Conservation (phyloP, 768 basidiomycete genomes). For the Russula olivacea region DNA sequence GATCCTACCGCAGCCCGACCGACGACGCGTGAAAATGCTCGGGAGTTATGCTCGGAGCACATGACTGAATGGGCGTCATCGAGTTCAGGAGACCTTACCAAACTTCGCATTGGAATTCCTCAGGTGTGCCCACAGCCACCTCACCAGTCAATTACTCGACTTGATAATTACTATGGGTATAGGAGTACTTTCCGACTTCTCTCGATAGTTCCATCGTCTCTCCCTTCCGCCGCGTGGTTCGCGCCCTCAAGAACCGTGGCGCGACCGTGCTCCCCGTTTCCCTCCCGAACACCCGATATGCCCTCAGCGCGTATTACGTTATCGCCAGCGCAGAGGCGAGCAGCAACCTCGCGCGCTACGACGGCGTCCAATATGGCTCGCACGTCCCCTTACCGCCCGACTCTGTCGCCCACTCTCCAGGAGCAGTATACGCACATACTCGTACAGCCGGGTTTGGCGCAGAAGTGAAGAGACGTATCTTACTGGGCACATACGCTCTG, state of each 20-base stretch:
- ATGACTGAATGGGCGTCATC: constrained; percentile 9
- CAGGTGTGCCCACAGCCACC: constrained; percentile 39
- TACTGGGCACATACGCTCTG: constrained; percentile 88
- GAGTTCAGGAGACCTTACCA: constrained; percentile 33
- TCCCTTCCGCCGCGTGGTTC: constrained; percentile 44
- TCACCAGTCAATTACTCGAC: background rate
- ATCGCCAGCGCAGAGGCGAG: constrained; percentile 91
- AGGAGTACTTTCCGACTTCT: constrained; percentile 80
- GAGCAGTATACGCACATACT: constrained; percentile 55
- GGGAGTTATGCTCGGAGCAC: constrained; percentile 23
- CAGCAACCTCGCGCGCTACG: constrained; percentile 85
- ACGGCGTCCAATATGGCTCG: constrained; percentile 78
- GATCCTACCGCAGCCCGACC: constrained; percentile 69
- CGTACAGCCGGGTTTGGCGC: constrained; percentile 69
- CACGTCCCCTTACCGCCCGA: constrained; percentile 42
- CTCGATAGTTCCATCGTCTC: constrained; percentile 42
- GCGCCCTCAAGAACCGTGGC: constrained; percentile 44
- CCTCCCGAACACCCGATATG: constrained; percentile 61
- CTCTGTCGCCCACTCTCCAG: constrained; percentile 43
- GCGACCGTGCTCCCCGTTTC: constrained; percentile 68
- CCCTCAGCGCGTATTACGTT: constrained; percentile 94
- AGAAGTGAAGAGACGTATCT: constrained; percentile 81
- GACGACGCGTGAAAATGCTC: constrained; percentile 35
- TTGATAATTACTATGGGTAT: background rate
- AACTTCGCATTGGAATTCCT: constrained; percentile 70